These are phyloP conservation scores for Ophiostoma angusticollis DNA, from an alignment of 2,329 filamentous ascomycete genomes.

Conservation along the genomic window DNA sequence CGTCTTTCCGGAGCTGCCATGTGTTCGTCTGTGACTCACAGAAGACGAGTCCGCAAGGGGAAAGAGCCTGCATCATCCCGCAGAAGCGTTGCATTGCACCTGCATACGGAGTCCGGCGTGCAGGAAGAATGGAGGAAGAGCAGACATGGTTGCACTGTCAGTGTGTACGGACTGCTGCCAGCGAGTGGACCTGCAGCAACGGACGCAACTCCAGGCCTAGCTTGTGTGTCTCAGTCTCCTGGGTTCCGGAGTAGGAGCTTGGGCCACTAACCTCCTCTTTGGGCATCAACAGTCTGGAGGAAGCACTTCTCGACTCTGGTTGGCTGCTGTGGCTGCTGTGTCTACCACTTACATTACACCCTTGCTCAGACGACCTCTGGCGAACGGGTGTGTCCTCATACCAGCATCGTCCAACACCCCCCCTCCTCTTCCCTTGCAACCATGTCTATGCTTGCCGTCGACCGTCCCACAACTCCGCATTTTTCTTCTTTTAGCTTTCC, in stretches of 20 bases:
- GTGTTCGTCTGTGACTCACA: constrained; percentile 8
- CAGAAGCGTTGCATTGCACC: background rate
- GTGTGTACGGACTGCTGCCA: constrained; percentile 5
- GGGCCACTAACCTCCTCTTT: background rate
- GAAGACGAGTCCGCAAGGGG: background rate
- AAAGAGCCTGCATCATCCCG: background rate
- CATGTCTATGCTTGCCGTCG: no score
- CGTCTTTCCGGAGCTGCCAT: background rate
- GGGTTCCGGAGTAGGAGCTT: constrained; percentile 1
- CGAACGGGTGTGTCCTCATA: no score
- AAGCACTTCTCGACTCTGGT: constrained; percentile 1
- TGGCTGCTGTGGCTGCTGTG: background rate
- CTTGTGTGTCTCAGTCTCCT: background rate
- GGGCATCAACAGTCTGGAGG: constrained; percentile 2
- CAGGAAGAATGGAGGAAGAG: no score
- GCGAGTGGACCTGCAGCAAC: constrained; percentile 13
- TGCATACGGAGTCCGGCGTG: background rate
- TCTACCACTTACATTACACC: constrained; percentile 3
- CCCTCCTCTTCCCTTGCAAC: no score
- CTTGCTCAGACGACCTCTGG: no score
- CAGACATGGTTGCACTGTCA: no score
- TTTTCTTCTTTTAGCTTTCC: background rate
- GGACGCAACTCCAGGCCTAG: constrained; percentile 1
- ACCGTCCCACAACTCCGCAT: no score
- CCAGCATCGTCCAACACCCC: no score